Conservation (phyloP, 2,329 filamentous ascomycete species). For the Colletotrichum simmondsii region DNA sequence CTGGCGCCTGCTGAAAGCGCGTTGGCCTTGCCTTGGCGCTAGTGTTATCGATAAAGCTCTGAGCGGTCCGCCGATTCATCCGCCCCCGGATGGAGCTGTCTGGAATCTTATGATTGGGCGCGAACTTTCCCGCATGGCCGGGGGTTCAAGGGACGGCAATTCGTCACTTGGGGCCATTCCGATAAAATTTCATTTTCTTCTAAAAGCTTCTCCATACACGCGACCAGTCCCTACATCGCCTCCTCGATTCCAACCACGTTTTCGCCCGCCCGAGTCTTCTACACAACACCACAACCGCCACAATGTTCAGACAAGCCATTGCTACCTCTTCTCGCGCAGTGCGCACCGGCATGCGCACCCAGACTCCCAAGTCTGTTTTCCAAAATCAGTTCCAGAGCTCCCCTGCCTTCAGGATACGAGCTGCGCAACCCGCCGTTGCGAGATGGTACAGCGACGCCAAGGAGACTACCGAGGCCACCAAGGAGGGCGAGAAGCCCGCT, state of each 20-base stretch:
- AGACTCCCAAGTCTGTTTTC: conserved; percentile 47
- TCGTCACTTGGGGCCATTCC: conserved; percentile 33
- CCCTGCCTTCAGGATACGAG: conserved; percentile 49
- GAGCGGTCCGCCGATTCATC: conserved; percentile 27
- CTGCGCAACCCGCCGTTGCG: conserved; percentile 46
- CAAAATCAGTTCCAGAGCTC: conserved; percentile 51
- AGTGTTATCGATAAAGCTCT: conserved; percentile 33
- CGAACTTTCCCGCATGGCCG: conserved; percentile 15
- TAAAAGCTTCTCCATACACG: conserved; percentile 28
- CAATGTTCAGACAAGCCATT: conserved; percentile 60
- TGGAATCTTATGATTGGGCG: conserved; percentile 24
- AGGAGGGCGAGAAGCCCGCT: conserved; percentile 39
- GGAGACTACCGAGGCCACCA: conserved; percentile 41
- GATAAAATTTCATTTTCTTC: conserved; percentile 35
- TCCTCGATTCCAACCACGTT: conserved; percentile 1
- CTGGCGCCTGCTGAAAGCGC: not conserved
- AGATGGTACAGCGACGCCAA: conserved; percentile 64
- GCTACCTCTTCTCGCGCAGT: conserved; percentile 56
- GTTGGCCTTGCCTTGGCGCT: conserved; percentile 10
- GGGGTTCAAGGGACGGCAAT: conserved; percentile 28
- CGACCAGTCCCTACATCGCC: conserved; percentile 23
- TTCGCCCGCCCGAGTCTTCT: not conserved
- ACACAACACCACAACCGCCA: conserved; percentile 28
- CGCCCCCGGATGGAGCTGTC: conserved; percentile 29
- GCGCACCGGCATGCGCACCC: conserved; percentile 51